Evolutionary conservation across 305 asterid genomes (phyloP), one percentile per base, ranked within the genome.

Genomic region (Andrographis paniculata): DNA sequence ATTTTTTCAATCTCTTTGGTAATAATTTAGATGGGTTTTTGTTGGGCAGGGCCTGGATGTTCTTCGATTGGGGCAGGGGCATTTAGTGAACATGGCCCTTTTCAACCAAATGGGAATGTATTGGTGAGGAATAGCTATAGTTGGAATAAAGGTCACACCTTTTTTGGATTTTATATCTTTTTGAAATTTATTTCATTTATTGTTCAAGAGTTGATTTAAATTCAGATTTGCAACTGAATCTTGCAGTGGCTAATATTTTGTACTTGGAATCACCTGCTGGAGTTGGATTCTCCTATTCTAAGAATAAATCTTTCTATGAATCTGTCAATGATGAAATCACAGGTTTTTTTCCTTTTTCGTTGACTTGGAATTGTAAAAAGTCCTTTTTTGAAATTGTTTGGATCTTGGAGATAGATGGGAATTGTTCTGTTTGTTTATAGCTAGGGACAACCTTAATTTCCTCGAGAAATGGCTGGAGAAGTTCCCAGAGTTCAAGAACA

Each of bases 11-110:
- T 40, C 7, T 40, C 14, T 42, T 42, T 42, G n/a, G n/a, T n/a
- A n/a, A n/a, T n/a, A n/a, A n/a, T n/a, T 15, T 15, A 17, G 18
- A 6, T 6, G 14, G 23, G 18, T 42, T 14, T 12, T 41, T n/a
- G 14, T 31, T 60, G 21, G 33, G 33, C 68, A 79, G 94, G 94
- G 46, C 94, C 94, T 23, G 94, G 94, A 14, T 83, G 94, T 64
- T 83, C 94, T 43, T 83, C 94, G 14, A 40, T 83, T 23, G 94
- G 94, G 48, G 94, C 79, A 14, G 94, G 94, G 39, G 94, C 87
- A 22, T 77, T 83, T 22, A 61, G 84, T 48, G 92, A 83, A 56
- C 81, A 83, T 57, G 94, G 94, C 1, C 94, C 94, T 17, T 80
- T 83, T 62, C 71, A 71, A 56, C 94, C 94, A 5, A 68, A 73